Evolutionary conservation across 108 stramenopile species (phyloP).

Genomic region (Pseudonitzschia delicatissima): DNA sequence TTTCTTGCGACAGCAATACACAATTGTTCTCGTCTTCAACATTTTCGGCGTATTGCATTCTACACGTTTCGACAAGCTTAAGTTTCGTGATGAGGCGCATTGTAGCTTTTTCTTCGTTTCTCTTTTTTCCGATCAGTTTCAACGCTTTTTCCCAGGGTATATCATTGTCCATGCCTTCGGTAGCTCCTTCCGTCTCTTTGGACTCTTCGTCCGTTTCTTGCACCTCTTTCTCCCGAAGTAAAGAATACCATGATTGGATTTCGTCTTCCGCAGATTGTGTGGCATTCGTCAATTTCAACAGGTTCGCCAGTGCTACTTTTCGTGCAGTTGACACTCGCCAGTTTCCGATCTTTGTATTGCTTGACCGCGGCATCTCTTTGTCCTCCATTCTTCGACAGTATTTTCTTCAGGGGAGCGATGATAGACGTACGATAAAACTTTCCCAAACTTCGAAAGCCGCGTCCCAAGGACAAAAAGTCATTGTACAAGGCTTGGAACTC

Average conservation of each 20-base stretch:
- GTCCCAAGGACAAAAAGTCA: background rate
- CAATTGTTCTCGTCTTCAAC: conserved; percentile 51
- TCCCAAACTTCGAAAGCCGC: conserved; percentile 5
- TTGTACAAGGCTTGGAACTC: conserved; percentile 4
- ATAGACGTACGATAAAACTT: conserved; percentile 10
- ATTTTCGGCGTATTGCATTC: conserved; percentile 33
- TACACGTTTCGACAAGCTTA: conserved; percentile 33
- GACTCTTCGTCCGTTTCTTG: background rate
- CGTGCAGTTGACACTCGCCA: conserved; percentile 16
- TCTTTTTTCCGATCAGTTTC: conserved; percentile 4
- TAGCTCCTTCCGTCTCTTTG: background rate
- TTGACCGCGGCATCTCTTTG: background rate
- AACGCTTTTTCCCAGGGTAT: conserved; percentile 27
- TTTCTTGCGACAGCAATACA: conserved; percentile 35
- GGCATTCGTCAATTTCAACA: conserved; percentile 12
- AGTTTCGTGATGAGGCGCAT: conserved; percentile 14
- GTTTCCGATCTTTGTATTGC: conserved; percentile 15
- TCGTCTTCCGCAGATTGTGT: conserved; percentile 11
- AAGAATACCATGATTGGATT: conserved; percentile 15
- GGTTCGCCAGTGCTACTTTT: background rate
- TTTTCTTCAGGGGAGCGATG: background rate
- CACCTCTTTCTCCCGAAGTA: background rate
- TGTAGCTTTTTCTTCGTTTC: conserved; percentile 11
- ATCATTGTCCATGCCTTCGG: background rate
- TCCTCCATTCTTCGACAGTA: conserved; percentile 3